Evolutionary conservation across 257 asterid species (phyloP), one percentile per base, ranked within the genome.

Genomic region (Solanum clarkiae): DNA sequence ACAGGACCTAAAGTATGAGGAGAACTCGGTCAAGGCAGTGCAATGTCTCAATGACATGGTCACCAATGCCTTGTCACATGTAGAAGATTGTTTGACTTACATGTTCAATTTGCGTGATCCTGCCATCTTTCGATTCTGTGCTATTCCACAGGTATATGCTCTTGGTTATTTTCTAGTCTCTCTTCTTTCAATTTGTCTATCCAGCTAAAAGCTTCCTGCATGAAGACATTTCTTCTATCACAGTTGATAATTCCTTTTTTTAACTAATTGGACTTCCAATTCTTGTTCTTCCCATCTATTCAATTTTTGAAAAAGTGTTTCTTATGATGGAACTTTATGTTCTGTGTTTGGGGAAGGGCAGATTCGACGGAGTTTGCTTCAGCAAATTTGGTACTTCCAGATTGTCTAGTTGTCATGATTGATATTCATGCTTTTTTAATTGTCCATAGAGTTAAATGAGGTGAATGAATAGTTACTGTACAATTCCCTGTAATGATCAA

Each of bases 1-100:
- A 60, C 94, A 96, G 98, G 98, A 92, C 89, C 92, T 94, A 86
- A 94, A 94, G 89, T 49, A 87, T 12, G 94, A 94, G 92, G 98
- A 93, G 80, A 94, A 94, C 90, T 95, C 99, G 47, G 95, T 81
- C 84, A 93, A 95, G 91, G 98, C 99, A 56, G 98, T 96, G 80
- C 97, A 96, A 71, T 96, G 98, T 92, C 91, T 95, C 85, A 96
- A 96, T 89, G 99, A 95, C 74, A 96, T 96, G 99, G 93, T 96
- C 90, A 92, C 99, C 86, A 93, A 96, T 89, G 97, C 99, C 89
- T 89, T 95, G 80, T 3, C 80, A 49, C 99, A 95, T 87, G 94
- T 88, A 17, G 98, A 95, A 90, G 98, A 95, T 86, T 91, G 93
- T 91, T 91, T 95, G 86, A 91, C 82, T 15, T 96, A 93, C 90